Conservation (phyloP, 2,329 filamentous ascomycete genomes). For the Chaetomium globosum region DNA sequence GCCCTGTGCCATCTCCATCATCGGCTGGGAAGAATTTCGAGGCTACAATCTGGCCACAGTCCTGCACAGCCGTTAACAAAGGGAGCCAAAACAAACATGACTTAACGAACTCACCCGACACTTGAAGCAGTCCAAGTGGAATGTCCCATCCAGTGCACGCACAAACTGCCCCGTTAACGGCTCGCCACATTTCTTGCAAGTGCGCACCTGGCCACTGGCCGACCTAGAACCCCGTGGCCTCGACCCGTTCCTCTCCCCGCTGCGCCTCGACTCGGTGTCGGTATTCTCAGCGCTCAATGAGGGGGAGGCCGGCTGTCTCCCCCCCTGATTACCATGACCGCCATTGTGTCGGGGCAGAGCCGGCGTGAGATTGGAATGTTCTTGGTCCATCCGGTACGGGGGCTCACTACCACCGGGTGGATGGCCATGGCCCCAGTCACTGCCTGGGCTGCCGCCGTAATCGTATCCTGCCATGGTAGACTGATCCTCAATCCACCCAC, state of each 20-base stretch:
- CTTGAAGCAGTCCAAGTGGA: slow-evolving; percentile 96
- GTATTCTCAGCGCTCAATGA: slow-evolving; percentile 42
- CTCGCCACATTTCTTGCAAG: slow-evolving; percentile 86
- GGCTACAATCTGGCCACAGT: slow-evolving; percentile 94
- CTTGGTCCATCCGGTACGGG: slow-evolving; percentile 38
- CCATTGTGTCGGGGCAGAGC: slow-evolving; percentile 32
- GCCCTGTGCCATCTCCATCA: slow-evolving; percentile 78
- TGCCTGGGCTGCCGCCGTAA: slow-evolving; percentile 45
- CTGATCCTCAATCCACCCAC: slow-evolving; percentile 33
- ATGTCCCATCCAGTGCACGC: slow-evolving; percentile 87
- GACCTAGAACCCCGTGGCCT: slow-evolving; percentile 53
- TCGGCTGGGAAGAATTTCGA: slow-evolving; percentile 99
- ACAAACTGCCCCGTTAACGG: slow-evolving; percentile 94
- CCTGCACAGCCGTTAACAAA: slow-evolving; percentile 55
- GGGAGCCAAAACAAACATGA: neutral
- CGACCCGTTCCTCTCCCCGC: slow-evolving; percentile 61
- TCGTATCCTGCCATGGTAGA: slow-evolving; percentile 49
- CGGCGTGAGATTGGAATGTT: slow-evolving; percentile 31
- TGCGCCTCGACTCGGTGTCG: slow-evolving; percentile 54
- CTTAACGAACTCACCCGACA: slow-evolving; percentile 71
- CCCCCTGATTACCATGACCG: slow-evolving; percentile 32
- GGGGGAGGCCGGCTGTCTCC: slow-evolving; percentile 44
- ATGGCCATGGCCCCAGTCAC: slow-evolving; percentile 32
- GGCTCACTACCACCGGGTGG: slow-evolving; percentile 23
- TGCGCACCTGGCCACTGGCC: slow-evolving; percentile 62